These are phyloP conservation scores for Poronia punctata DNA, from an alignment of 495 filamentous ascomycete species.

Conservation along the genomic window DNA sequence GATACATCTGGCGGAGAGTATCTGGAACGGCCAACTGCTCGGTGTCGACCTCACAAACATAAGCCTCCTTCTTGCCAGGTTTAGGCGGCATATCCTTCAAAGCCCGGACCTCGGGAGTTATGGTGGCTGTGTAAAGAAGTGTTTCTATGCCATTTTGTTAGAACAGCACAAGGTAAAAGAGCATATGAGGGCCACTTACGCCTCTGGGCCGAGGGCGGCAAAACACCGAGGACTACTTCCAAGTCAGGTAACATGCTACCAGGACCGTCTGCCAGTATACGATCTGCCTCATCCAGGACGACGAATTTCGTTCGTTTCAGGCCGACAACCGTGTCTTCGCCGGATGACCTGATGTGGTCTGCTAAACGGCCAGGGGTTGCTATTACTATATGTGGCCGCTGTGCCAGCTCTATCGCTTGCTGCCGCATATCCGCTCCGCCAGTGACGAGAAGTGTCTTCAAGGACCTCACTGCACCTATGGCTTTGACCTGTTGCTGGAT, in stretches of 20 bases:
- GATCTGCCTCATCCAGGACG: constrained; percentile 93
- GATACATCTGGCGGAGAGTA: constrained; percentile 74
- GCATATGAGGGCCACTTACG: constrained; percentile 51
- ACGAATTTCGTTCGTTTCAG: constrained; percentile 73
- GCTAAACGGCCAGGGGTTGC: constrained; percentile 91
- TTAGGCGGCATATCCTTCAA: constrained; percentile 68
- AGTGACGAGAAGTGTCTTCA: constrained; percentile 80
- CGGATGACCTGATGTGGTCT: constrained; percentile 86
- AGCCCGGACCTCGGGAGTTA: constrained; percentile 85
- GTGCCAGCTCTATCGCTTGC: constrained; percentile 75
- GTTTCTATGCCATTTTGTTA: constrained; percentile 12
- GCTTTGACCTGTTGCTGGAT: constrained; percentile 94
- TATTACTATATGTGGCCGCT: constrained; percentile 84
- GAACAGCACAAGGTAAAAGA: background rate
- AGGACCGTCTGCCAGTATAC: constrained; percentile 61
- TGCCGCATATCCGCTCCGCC: constrained; percentile 88
- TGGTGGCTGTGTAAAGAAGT: constrained; percentile 91
- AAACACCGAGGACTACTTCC: constrained; percentile 71
- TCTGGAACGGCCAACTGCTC: constrained; percentile 67
- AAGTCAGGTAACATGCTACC: constrained; percentile 93
- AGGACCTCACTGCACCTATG: constrained; percentile 73
- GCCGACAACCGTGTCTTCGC: constrained; percentile 78
- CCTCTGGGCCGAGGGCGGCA: constrained; percentile 63
- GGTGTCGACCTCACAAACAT: constrained; percentile 80
- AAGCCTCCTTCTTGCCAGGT: constrained; percentile 63